These are phyloP conservation scores for peach (Prunus persica) DNA, from an alignment of 306 rosid genomes.

Conservation along the genomic window DNA sequence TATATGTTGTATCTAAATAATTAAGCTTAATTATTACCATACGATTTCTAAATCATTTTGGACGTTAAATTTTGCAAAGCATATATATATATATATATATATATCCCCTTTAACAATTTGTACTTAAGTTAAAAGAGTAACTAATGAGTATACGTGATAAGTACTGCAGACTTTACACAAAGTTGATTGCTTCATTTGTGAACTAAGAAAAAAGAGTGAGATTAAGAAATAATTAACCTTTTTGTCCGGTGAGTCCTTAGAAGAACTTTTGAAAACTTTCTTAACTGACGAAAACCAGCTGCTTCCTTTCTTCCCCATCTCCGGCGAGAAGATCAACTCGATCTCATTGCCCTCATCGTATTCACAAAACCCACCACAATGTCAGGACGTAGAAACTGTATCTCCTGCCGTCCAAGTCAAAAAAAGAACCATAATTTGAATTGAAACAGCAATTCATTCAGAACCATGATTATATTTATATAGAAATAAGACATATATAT, in stretches of 20 bases:
- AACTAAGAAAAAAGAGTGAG: not conserved
- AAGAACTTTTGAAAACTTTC: conserved; percentile 75
- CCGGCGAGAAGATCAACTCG: conserved; percentile 23
- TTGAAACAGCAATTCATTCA: too few relatives aligned
- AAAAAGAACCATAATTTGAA: too few relatives aligned
- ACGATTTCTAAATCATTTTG: too few relatives aligned
- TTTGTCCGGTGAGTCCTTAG: conserved; percentile 57
- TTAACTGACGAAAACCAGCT: conserved; percentile 89
- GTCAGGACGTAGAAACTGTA: not conserved
- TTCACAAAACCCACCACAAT: conserved; percentile 17
- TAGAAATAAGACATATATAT: too few relatives aligned
- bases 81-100: too few relatives aligned
- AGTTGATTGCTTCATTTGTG: too few relatives aligned
- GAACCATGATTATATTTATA: too few relatives aligned
- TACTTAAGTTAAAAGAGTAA: too few relatives aligned
- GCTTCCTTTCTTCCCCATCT: conserved; percentile 88
- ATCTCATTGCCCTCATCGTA: conserved; percentile 5
- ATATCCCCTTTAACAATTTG: too few relatives aligned
- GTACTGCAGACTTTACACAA: too few relatives aligned
- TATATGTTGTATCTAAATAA: not conserved
- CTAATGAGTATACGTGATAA: too few relatives aligned
- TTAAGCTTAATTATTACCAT: not conserved
- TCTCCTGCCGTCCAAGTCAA: not conserved
- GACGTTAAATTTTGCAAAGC: too few relatives aligned
- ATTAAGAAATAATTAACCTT: conserved; percentile 36